Percentiles rank a stretch among this genome's conserved stretches.
phyloP scores from a whole-genome alignment of 169 alveolate species.

The Plasmodium ovale region DNA sequence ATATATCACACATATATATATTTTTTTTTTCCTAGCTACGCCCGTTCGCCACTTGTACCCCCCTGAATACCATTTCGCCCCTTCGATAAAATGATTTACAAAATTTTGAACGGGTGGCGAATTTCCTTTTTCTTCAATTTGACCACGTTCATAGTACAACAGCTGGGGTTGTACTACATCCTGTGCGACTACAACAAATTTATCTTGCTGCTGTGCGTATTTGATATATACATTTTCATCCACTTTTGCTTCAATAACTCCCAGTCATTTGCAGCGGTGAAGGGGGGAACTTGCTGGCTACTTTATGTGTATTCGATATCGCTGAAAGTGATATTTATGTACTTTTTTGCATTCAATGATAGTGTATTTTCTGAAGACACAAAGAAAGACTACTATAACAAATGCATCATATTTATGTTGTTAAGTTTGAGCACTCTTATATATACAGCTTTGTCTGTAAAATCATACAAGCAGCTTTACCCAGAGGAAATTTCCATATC shows the following conservation, averaged over 20 bases:
- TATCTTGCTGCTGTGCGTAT: constrained; percentile 73
- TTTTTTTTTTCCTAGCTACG: neutral
- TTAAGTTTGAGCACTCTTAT: constrained; percentile 78
- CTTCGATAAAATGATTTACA: constrained; percentile 56
- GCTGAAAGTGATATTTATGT: constrained; percentile 79
- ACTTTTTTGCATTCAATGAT: constrained; percentile 81
- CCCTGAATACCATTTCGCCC: neutral
- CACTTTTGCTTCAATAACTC: constrained; percentile 78
- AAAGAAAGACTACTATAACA: constrained; percentile 76
- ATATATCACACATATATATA: too few species aligned
- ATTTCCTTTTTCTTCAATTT: constrained; percentile 81
- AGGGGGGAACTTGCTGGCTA: constrained; percentile 86
- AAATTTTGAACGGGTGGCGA: constrained; percentile 80
- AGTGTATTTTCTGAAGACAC: constrained; percentile 63
- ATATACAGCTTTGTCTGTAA: constrained; percentile 79
- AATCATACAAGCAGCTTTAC: constrained; percentile 72
- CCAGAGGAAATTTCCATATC: constrained; percentile 77
- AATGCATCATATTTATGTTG: constrained; percentile 72
- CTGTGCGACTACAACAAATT: constrained; percentile 76
- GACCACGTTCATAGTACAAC: constrained; percentile 77
- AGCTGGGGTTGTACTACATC: constrained; percentile 81
- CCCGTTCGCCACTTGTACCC: neutral
- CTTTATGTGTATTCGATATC: constrained; percentile 81
- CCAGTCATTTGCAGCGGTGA: constrained; percentile 81
- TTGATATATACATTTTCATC: constrained; percentile 80